These are phyloP conservation scores for Trifolium repens DNA, from an alignment of 306 rosid genomes.

Conservation along the genomic window DNA sequence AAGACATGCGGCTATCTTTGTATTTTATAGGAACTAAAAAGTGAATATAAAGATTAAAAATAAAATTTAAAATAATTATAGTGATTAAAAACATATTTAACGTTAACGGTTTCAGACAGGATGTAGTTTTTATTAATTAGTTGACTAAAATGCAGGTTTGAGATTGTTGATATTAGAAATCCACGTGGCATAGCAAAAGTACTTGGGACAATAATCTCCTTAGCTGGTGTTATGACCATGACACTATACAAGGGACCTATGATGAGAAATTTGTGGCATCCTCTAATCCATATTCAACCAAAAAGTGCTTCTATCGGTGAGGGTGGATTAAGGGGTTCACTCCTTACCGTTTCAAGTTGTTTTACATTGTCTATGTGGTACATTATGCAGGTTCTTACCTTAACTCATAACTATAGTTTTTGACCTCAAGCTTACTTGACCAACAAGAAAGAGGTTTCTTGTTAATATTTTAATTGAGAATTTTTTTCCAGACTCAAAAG, in stretches of 20 bases:
- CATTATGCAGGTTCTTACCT: constrained; percentile 78
- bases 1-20: background rate
- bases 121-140: background rate
- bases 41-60: background rate
- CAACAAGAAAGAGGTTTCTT: too few relatives aligned
- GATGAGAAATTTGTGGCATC: constrained; percentile 60
- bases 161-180: constrained; percentile 54
- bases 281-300: constrained; percentile 57
- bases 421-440: too few relatives aligned
- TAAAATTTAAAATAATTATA: background rate
- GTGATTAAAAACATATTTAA: too few relatives aligned
- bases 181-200: constrained; percentile 70
- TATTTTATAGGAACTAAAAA: background rate
- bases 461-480: too few relatives aligned
- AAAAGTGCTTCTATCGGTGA: constrained; percentile 48
- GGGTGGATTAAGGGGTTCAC: constrained; percentile 78
- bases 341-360: constrained; percentile 72
- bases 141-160: constrained; percentile 53
- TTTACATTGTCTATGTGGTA: constrained; percentile 76
- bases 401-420: background rate
- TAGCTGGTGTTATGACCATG: constrained; percentile 80
- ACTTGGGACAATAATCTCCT: constrained; percentile 66
- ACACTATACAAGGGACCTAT: constrained; percentile 76
- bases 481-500: too few relatives aligned
- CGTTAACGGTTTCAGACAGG: background rate